Evolutionary conservation across 1,284 basidiomycete species (phyloP).

Genomic region (Irpex rosettiformis): DNA sequence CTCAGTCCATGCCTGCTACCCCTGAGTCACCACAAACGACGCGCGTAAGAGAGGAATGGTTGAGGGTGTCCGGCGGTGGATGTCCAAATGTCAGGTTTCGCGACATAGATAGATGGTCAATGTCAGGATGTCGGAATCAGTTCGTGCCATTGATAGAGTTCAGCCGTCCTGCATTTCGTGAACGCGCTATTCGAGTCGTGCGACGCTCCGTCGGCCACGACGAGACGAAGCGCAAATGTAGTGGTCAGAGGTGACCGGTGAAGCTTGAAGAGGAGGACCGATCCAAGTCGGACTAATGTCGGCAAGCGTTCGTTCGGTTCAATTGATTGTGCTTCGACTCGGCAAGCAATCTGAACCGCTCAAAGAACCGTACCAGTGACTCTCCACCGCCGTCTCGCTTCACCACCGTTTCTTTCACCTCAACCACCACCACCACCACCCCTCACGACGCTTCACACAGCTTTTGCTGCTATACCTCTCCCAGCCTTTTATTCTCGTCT

Average conservation of each 20-base stretch:
- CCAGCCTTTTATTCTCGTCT: not conserved
- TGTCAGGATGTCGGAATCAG: not conserved
- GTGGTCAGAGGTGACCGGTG: not conserved
- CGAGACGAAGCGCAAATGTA: not conserved
- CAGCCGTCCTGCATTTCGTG: not conserved
- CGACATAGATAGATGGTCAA: not conserved
- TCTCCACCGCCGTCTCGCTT: not conserved
- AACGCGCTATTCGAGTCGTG: not conserved
- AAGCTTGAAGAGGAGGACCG: not conserved
- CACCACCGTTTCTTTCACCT: not conserved
- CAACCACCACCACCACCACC: not conserved
- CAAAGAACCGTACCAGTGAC: not conserved
- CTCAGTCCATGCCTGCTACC: not conserved
- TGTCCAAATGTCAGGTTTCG: not conserved
- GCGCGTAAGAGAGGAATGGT: not conserved
- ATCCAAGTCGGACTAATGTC: not conserved
- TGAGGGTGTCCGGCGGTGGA: not conserved
- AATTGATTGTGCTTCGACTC: not conserved
- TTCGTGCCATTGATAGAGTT: not conserved
- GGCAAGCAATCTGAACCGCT: not conserved
- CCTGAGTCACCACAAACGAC: too few relatives aligned
- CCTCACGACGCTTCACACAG: not conserved
- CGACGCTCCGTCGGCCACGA: not conserved
- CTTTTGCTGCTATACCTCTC: not conserved
- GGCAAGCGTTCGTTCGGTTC: slow-evolving; percentile 1